Percentiles rank a stretch among this genome's conserved stretches.
Evolutionary conservation across 2,329 filamentous ascomycete genomes (phyloP).

Genomic region (Colletotrichum phormii): DNA sequence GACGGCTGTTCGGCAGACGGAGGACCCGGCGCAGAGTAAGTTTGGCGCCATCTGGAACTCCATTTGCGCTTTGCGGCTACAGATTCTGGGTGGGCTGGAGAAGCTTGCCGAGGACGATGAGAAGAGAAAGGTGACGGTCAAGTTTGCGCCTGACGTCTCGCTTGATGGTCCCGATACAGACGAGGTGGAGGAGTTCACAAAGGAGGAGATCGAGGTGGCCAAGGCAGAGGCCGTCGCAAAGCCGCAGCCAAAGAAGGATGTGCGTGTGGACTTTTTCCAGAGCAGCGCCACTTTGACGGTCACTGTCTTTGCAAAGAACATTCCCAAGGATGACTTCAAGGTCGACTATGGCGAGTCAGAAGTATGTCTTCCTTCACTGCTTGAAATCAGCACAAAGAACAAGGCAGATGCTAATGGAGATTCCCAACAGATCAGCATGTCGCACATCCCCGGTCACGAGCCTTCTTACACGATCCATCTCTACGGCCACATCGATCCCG

Average conservation of each 20-base stretch:
- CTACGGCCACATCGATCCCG: slow-evolving; percentile 72
- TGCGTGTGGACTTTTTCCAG: slow-evolving; percentile 48
- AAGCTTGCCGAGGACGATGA: slow-evolving; percentile 57
- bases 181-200: slow-evolving; percentile 42
- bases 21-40: slow-evolving; percentile 39
- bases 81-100: slow-evolving; percentile 59
- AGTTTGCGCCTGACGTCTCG: slow-evolving; percentile 32
- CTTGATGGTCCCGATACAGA: slow-evolving; percentile 24
- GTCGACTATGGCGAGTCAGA: slow-evolving; percentile 47
- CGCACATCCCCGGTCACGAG: slow-evolving; percentile 36
- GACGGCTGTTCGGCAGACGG: slow-evolving; percentile 43
- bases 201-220: slow-evolving; percentile 30
- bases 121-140: slow-evolving; percentile 58
- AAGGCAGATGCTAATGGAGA: neutral
- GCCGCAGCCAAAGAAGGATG: slow-evolving; percentile 41
- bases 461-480: slow-evolving; percentile 51
- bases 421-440: slow-evolving; percentile 31
- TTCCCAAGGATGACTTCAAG: slow-evolving; percentile 53
- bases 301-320: slow-evolving; percentile 56
- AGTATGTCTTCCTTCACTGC: slow-evolving; percentile 42
- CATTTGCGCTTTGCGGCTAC: slow-evolving; percentile 59
- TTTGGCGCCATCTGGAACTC: slow-evolving; percentile 48
- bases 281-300: slow-evolving; percentile 48
- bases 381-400: slow-evolving; percentile 39
- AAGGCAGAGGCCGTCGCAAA: slow-evolving; percentile 1